phyloP scores from a whole-genome alignment of 169 alveolate species.

The Plasmodium blacklocki region DNA sequence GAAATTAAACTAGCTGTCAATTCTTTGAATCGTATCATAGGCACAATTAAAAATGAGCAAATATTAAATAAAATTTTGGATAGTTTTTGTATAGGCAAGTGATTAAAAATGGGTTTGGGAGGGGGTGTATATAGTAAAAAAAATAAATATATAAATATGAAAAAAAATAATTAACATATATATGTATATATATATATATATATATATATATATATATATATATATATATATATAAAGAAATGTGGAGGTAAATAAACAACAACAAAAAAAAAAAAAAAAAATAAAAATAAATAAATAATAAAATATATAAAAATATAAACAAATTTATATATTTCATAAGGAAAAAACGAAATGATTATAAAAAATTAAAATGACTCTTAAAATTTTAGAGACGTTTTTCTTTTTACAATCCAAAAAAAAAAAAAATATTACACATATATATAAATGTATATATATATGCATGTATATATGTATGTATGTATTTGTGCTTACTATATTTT shows the following conservation, averaged over 20 bases:
- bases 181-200: not conserved
- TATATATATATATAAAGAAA: not conserved
- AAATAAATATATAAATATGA: not conserved
- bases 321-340: no score
- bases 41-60: constrained; percentile 9
- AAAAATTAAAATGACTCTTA: no score
- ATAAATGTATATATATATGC: not conserved
- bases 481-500: no score
- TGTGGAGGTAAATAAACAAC: not conserved
- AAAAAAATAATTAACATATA: not conserved
- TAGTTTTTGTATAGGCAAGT: constrained; percentile 42
- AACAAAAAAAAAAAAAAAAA: not conserved
- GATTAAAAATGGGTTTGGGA: not conserved
- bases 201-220: not conserved
- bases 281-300: not conserved
- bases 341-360: no score
- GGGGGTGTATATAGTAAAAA: not conserved
- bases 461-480: not conserved
- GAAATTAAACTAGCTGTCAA: constrained; percentile 33
- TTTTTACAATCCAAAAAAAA: not conserved
- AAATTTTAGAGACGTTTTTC: no score
- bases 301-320: not conserved
- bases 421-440: not conserved
- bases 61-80: constrained; percentile 27
- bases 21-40: constrained; percentile 26